phyloP scores from a whole-genome alignment of 495 filamentous ascomycete genomes.

The Aspergillus homomorphus region DNA sequence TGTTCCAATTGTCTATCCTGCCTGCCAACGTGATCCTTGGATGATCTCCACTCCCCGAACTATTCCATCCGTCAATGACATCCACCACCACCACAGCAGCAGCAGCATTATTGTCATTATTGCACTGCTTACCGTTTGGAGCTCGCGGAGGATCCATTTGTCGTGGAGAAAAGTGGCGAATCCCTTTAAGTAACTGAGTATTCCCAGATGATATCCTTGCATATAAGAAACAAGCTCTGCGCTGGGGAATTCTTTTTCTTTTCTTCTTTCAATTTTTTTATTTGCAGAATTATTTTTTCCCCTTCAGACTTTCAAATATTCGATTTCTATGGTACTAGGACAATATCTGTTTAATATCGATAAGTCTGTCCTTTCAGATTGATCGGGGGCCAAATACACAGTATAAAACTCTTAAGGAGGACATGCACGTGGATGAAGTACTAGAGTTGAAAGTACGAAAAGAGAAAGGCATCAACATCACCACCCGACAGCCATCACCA shows the following conservation, averaged over 20 bases:
- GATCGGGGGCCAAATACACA: neutral
- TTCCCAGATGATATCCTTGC: conserved; percentile 18
- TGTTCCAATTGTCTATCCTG: conserved; percentile 8
- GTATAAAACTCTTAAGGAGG: neutral
- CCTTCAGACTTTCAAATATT: neutral
- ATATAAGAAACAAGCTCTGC: conserved; percentile 10
- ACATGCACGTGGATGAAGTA: neutral
- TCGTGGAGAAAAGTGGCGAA: conserved; percentile 18
- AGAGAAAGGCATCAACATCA: neutral
- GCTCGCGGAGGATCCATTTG: conserved; percentile 8
- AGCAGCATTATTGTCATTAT: neutral
- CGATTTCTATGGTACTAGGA: neutral
- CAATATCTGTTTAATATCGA: neutral
- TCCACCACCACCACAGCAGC: neutral
- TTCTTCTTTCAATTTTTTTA: conserved; percentile 17
- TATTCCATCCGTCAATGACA: conserved; percentile 11
- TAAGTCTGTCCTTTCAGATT: neutral
- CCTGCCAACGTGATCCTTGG: conserved; percentile 21
- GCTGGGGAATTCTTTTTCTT: conserved; percentile 19
- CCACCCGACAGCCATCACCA: neutral
- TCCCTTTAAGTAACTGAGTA: conserved; percentile 5
- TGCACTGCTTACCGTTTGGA: conserved; percentile 1
- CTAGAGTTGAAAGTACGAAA: neutral
- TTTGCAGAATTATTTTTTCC: conserved; percentile 3
- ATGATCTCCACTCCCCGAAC: conserved; percentile 17